Evolutionary conservation across 1,284 basidiomycete genomes (phyloP).

Genomic region (Malassezia psittaci): DNA sequence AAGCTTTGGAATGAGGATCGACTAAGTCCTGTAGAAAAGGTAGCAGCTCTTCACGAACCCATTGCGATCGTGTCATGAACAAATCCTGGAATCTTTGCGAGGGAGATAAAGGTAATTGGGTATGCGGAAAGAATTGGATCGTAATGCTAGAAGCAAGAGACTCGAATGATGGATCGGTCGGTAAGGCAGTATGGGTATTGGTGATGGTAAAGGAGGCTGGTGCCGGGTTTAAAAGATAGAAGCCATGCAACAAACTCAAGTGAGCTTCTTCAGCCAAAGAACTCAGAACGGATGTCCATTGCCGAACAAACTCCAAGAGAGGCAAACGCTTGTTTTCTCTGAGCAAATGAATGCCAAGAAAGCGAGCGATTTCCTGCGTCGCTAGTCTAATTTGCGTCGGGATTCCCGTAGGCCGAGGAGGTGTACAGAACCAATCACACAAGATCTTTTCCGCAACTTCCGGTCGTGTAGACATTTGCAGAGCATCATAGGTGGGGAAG

Average conservation of each 20-base stretch:
- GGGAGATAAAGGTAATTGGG: conserved; percentile 33
- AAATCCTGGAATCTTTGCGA: conserved; percentile 41
- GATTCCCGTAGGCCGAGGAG: neutral
- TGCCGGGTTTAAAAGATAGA: conserved; percentile 28
- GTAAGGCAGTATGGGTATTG: conserved; percentile 2
- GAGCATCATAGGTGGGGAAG: conserved; percentile 19
- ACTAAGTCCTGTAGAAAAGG: conserved; percentile 47
- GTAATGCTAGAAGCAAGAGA: conserved; percentile 13
- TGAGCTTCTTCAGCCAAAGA: conserved; percentile 7
- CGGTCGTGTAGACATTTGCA: conserved; percentile 12
- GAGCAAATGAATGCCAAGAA: conserved; percentile 7
- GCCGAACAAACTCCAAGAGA: conserved; percentile 16
- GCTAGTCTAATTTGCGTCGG: conserved; percentile 21
- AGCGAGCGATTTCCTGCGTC: conserved; percentile 16
- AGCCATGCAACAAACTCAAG: conserved; percentile 15
- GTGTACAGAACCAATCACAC: conserved; percentile 30
- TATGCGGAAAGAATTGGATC: conserved; percentile 37
- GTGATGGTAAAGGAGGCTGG: conserved; percentile 19
- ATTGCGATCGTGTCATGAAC: conserved; percentile 33
- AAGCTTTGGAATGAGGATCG: conserved; percentile 7
- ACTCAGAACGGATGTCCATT: conserved; percentile 14
- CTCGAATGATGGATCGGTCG: conserved; percentile 1
- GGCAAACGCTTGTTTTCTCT: conserved; percentile 18
- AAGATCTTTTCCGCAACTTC: conserved; percentile 28
- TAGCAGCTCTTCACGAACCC: conserved; percentile 38